A percentile compares a stretch with the other conserved stretches of the same genome.
Evolutionary conservation across 208 protist species (phyloP).

Genomic region (Balamuthia mandrillaris): DNA sequence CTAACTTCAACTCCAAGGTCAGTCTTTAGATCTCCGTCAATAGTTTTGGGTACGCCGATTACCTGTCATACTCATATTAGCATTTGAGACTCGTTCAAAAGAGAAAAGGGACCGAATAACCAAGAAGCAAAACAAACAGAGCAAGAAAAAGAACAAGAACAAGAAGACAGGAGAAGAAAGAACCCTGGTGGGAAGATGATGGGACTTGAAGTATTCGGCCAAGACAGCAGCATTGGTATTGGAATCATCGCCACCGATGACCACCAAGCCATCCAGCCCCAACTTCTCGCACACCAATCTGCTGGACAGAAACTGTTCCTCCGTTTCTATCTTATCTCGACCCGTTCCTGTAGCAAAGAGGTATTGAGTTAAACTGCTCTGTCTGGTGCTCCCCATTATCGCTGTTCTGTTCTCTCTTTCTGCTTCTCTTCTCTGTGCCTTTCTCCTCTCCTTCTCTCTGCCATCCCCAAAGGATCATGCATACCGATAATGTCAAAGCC

Average conservation of each 20-base stretch:
- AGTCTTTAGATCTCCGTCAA: slow-evolving; percentile 71
- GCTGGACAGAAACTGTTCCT: slow-evolving; percentile 50
- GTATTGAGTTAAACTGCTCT: too few relatives aligned
- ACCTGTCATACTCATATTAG: slow-evolving; percentile 21
- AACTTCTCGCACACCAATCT: slow-evolving; percentile 24
- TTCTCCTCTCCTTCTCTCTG: too few relatives aligned
- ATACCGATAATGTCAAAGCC: slow-evolving; percentile 66
- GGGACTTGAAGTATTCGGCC: slow-evolving; percentile 59
- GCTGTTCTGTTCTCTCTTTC: too few relatives aligned
- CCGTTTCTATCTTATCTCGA: slow-evolving; percentile 65
- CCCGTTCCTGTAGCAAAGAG: slow-evolving; percentile 40
- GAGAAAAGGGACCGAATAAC: too few relatives aligned
- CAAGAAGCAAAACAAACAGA: too few relatives aligned
- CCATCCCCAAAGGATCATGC: too few relatives aligned
- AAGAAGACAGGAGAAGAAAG: too few relatives aligned
- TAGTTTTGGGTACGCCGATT: slow-evolving; percentile 74
- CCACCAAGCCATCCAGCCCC: slow-evolving; percentile 56
- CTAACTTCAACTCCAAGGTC: slow-evolving; percentile 55
- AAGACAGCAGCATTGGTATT: slow-evolving; percentile 70
- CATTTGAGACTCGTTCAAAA: too few relatives aligned
- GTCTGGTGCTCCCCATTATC: too few relatives aligned
- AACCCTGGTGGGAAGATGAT: slow-evolving; percentile 21
- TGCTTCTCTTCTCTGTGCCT: too few relatives aligned
- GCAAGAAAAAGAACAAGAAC: too few relatives aligned
- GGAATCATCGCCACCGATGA: slow-evolving; percentile 73